Percentiles rank a stretch among this genome's conserved stretches.
Conservation (phyloP, 2,329 filamentous ascomycete genomes). For the Ceratocystis diversiconidia region DNA sequence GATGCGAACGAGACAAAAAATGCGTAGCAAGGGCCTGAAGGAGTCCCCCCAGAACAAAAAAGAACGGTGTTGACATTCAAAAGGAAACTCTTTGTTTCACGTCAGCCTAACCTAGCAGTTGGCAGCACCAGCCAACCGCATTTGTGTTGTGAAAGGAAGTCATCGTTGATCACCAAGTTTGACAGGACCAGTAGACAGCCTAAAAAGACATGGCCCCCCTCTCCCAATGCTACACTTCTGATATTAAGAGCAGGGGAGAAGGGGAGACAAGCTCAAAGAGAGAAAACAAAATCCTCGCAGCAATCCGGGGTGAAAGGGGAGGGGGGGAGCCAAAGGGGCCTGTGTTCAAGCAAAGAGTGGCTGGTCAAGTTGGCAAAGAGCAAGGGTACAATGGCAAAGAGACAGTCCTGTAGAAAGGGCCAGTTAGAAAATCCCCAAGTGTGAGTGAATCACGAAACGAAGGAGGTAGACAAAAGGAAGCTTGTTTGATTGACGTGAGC, state of each 20-base stretch:
- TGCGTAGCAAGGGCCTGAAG: no score
- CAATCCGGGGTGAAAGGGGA: background rate
- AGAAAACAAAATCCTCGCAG: conserved; percentile 1
- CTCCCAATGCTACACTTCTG: background rate
- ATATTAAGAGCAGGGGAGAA: conserved; percentile 4
- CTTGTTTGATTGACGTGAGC: background rate
- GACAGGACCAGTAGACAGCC: background rate
- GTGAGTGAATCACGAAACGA: background rate
- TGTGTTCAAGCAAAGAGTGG: background rate
- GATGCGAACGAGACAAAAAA: background rate
- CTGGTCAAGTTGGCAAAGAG: background rate
- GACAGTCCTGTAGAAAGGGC: background rate
- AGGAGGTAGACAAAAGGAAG: background rate
- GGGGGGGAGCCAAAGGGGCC: background rate
- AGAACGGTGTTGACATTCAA: background rate
- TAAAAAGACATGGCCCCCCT: background rate
- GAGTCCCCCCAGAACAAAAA: no score
- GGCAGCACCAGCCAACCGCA: background rate
- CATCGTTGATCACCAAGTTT: background rate
- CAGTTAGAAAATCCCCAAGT: background rate
- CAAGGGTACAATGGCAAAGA: background rate
- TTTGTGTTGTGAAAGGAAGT: background rate
- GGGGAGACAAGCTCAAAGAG: background rate
- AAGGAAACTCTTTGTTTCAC: background rate
- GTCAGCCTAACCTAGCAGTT: background rate